Conservation (phyloP, 371 early-diverging fungal species). For the Rhizopus stolonifer region DNA sequence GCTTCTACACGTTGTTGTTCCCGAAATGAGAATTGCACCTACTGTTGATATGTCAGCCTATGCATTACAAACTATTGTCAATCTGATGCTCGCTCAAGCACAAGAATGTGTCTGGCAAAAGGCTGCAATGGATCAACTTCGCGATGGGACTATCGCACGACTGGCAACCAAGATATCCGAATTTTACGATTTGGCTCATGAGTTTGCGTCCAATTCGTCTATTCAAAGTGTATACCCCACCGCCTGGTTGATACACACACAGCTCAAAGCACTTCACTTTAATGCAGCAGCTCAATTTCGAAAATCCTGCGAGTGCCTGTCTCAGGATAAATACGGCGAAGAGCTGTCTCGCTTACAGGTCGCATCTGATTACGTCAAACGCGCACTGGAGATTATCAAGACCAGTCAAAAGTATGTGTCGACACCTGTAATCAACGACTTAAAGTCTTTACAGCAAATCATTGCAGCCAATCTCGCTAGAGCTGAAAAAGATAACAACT, state of each 20-base stretch:
- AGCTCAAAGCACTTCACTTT: conserved; percentile 73
- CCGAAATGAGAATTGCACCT: conserved; percentile 57
- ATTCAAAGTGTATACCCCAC: conserved; percentile 49
- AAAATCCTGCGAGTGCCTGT: conserved; percentile 71
- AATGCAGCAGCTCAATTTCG: conserved; percentile 77
- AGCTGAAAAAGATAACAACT: conserved; percentile 89
- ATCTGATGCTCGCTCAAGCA: conserved; percentile 87
- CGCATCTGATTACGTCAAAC: conserved; percentile 48
- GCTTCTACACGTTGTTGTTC: conserved; percentile 56
- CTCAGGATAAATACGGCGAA: conserved; percentile 80
- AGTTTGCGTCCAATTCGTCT: conserved; percentile 58
- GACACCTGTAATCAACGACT: conserved; percentile 36
- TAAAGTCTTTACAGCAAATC: conserved; percentile 54
- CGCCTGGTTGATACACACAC: conserved; percentile 66
- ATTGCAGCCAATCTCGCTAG: conserved; percentile 61
- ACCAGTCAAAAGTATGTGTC: conserved; percentile 14
- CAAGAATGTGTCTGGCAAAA: conserved; percentile 90
- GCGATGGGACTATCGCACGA: conserved; percentile 73
- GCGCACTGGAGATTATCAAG: conserved; percentile 32
- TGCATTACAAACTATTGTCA: conserved; percentile 63
- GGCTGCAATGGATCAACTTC: conserved; percentile 76
- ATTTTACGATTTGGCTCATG: conserved; percentile 68
- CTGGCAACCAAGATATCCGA: conserved; percentile 76
- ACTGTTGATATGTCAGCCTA: conserved; percentile 57
- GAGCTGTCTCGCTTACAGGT: conserved; percentile 75